phyloP scores from a whole-genome alignment of 805 yeast genomes.

The Candida orba region DNA sequence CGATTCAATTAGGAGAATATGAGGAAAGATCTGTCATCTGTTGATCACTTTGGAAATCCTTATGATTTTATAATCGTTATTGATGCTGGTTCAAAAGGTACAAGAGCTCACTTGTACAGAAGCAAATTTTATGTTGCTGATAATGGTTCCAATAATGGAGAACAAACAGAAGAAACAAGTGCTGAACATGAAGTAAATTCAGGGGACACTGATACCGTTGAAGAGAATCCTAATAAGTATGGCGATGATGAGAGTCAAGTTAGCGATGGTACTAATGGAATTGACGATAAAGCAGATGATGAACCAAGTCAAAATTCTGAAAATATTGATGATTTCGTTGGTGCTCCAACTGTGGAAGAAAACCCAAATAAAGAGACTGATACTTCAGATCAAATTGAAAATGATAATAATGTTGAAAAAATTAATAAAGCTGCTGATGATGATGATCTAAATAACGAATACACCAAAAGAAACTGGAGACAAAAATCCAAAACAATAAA shows the following conservation, averaged over 20 bases:
- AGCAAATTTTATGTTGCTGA: conserved; percentile 5
- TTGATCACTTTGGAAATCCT: conserved; percentile 38
- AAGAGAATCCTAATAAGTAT: neutral
- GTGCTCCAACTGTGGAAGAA: neutral
- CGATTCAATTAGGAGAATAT: neutral
- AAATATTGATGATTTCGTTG: neutral
- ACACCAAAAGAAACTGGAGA: conserved; percentile 4
- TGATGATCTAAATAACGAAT: too few species aligned
- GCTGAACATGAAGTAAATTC: too few species aligned
- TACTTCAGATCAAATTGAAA: neutral
- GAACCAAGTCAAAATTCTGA: neutral
- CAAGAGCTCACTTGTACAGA: conserved; percentile 52
- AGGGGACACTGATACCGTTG: too few species aligned
- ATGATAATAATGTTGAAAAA: neutral
- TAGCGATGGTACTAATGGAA: neutral
- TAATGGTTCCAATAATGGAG: neutral
- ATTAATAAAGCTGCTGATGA: conserved; percentile 20
- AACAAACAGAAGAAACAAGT: too few species aligned
- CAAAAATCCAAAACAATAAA: neutral
- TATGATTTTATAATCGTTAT: conserved; percentile 54
- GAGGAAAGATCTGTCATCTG: conserved; percentile 21
- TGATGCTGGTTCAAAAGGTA: conserved; percentile 63
- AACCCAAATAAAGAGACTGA: neutral
- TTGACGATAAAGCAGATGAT: neutral
- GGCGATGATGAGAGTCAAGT: neutral